phyloP scores from a whole-genome alignment of 345 rosid genomes.

The Lepidium sativum region DNA sequence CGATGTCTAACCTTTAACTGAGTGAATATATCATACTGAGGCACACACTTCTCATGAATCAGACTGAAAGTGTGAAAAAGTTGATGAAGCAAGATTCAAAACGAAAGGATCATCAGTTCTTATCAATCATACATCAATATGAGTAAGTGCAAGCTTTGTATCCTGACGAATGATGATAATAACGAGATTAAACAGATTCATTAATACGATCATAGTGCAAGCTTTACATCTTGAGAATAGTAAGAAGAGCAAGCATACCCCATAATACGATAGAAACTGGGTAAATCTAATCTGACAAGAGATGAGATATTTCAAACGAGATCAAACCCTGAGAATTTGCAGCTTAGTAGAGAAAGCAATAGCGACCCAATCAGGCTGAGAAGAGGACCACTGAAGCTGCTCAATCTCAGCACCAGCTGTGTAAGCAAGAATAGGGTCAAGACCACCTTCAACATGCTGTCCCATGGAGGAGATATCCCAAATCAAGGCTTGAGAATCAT shows the following conservation, averaged over 20 bases:
- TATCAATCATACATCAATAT: constrained; percentile 1
- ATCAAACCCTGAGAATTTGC: constrained; percentile 93
- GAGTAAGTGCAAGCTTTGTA: constrained; percentile 9
- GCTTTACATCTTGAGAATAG: constrained; percentile 19
- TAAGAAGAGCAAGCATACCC: constrained; percentile 7
- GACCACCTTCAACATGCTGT: constrained; percentile 90
- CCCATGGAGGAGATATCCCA: constrained; percentile 97
- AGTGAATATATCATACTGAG: not conserved
- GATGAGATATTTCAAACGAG: not conserved
- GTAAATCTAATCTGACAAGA: not conserved
- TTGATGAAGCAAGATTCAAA: not conserved
- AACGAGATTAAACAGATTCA: constrained; percentile 5
- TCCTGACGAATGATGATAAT: not conserved
- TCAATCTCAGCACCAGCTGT: constrained; percentile 96
- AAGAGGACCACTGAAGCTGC: constrained; percentile 95
- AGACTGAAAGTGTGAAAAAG: not conserved
- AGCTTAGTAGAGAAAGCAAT: constrained; percentile 89
- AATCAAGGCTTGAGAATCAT: constrained; percentile 90
- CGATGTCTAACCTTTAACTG: not conserved
- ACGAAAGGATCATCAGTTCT: not conserved
- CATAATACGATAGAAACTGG: not conserved
- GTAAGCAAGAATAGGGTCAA: constrained; percentile 90
- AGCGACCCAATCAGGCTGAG: constrained; percentile 99
- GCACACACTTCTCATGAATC: not conserved
- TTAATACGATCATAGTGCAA: constrained; percentile 7